phyloP scores from a whole-genome alignment of 2,329 filamentous ascomycete genomes.

The Epichloe hybrida region DNA sequence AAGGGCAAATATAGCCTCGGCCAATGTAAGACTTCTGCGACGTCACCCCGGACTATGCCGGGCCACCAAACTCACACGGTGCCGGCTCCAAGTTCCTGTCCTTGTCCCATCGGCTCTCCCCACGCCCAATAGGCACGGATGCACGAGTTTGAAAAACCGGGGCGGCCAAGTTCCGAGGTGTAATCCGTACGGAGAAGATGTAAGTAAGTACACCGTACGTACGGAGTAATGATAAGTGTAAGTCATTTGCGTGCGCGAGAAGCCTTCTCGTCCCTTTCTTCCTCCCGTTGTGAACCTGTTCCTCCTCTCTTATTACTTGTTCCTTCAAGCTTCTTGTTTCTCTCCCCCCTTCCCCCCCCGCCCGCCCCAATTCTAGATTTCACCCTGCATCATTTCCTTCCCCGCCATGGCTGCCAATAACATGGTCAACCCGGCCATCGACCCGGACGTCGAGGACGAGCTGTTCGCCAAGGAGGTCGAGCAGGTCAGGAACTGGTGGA shows the following conservation, averaged over 20 bases:
- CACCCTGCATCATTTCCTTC: too few relatives aligned
- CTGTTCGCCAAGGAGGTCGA: slow-evolving; percentile 72
- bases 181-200: background rate
- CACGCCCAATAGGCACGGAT: slow-evolving; percentile 1
- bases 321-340: too few relatives aligned
- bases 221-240: background rate
- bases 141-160: slow-evolving; percentile 1
- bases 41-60: slow-evolving; percentile 5
- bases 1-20: too few relatives aligned
- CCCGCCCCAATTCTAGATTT: too few relatives aligned
- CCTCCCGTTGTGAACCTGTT: background rate
- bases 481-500: slow-evolving; percentile 90
- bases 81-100: too few relatives aligned
- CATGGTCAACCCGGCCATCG: slow-evolving; percentile 45
- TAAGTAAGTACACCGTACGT: too few relatives aligned
- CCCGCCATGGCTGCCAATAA: slow-evolving; percentile 44
- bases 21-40: background rate
- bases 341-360: too few relatives aligned
- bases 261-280: background rate
- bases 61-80: too few relatives aligned
- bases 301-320: background rate
- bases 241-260: background rate
- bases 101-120: background rate
- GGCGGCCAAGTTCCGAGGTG: slow-evolving; percentile 4
- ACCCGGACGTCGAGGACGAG: slow-evolving; percentile 45